Evolutionary conservation across 305 asterid species (phyloP), one percentile per base, ranked within the genome.

Genomic region (Solanum hybrid): DNA sequence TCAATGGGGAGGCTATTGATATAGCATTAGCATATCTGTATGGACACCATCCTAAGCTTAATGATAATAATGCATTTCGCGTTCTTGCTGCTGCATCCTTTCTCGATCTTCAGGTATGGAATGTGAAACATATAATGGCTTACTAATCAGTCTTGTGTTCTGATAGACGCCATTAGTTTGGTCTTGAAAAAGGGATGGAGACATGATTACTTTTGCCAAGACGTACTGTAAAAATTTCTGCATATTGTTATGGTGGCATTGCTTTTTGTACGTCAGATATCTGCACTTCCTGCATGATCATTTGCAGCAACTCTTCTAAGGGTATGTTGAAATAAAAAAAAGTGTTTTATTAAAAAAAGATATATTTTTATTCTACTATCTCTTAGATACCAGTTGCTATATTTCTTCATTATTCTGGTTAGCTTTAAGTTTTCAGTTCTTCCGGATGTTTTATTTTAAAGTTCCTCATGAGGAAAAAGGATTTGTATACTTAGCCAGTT

Each of bases 1-100:
- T 97, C 34, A 95, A 95, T 82, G 94, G 94, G 88, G 98, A 96
- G 93, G 98, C 99, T 61, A 94, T 96, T 91, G 93, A 92, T 81
- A 93, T 94, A 91, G 96, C 99, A 91, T 94, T 97, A 94, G 98
- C 99, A 9, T 96, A 97, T 94, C 95, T 97, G 22, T 97, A 97
- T 93, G 99, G 99, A 72, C 98, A 96, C 90, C 94, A 96, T 90
- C 99, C 99, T 12, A 95, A 95, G 96, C 98, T 97, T 73, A 95
- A 95, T 37, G 99, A 96, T 89, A 87, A 90, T 91, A 97, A 96
- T 89, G 98, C 99, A 5, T 97, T 96, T 92, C 97, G 98, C 20
- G 99, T 95, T 92, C 95, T 97, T 89, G 99, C 99, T 87, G 98
- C 97, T 77, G 99, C 99, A 61, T 97, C 99, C 65, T 97, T 97